These are phyloP conservation scores for Jamesozyma jinghongensis DNA, from an alignment of 805 yeast genomes.

Conservation along the genomic window DNA sequence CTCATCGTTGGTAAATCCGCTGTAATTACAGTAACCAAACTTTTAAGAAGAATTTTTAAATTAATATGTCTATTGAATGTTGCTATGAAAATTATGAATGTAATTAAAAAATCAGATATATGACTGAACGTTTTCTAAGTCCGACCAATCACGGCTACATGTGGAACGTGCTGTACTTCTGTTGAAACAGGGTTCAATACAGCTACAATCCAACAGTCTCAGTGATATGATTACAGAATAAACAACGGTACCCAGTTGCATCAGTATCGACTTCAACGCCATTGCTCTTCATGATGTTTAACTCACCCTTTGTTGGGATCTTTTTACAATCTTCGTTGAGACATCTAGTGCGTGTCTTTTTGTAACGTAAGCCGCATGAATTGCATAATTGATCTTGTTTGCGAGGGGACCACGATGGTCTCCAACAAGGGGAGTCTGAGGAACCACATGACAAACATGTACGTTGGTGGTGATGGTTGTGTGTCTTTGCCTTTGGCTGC, in stretches of 20 bases:
- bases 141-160: no score
- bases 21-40: no score
- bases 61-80: no score
- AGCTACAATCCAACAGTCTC: slow-evolving; percentile 11
- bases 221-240: slow-evolving; percentile 32
- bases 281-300: slow-evolving; percentile 75
- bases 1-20: no score
- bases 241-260: slow-evolving; percentile 38
- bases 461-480: slow-evolving; percentile 25
- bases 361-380: slow-evolving; percentile 90
- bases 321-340: slow-evolving; percentile 64
- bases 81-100: no score
- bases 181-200: neutral
- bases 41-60: no score
- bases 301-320: slow-evolving; percentile 94
- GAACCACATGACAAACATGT: slow-evolving; percentile 86
- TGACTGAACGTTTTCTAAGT: no score
- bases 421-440: slow-evolving; percentile 93
- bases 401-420: slow-evolving; percentile 84
- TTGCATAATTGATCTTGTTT: slow-evolving; percentile 93
- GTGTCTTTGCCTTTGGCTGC: neutral
- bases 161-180: no score
- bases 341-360: slow-evolving; percentile 90
- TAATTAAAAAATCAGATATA: no score
- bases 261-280: slow-evolving; percentile 36